These are phyloP conservation scores for Fusarium illudens DNA, from an alignment of 2,329 filamentous ascomycete genomes.

Conservation along the genomic window DNA sequence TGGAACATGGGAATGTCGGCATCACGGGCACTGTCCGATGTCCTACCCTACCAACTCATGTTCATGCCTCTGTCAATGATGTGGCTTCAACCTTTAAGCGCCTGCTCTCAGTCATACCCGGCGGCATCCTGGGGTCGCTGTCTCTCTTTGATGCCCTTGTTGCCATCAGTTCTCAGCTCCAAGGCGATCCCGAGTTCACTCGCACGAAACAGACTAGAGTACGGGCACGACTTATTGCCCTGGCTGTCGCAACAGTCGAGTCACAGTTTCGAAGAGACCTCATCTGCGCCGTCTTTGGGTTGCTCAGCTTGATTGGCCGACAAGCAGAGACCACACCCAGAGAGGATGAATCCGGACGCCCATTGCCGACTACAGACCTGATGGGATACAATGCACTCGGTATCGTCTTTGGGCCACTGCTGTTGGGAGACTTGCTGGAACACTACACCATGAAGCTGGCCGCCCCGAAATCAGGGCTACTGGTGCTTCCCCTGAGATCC, in stretches of 20 bases:
- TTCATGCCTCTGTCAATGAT: constrained; percentile 68
- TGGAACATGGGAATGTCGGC: constrained; percentile 56
- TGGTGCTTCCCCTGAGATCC: constrained; percentile 54
- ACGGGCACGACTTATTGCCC: constrained; percentile 70
- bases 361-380: constrained; percentile 63
- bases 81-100: constrained; percentile 74
- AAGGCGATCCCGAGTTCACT: constrained; percentile 60
- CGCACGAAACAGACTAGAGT: constrained; percentile 64
- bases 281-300: constrained; percentile 72
- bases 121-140: constrained; percentile 71
- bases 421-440: constrained; percentile 66
- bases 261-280: constrained; percentile 69
- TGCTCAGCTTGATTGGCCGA: constrained; percentile 68
- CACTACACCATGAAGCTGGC: constrained; percentile 59
- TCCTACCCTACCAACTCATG: constrained; percentile 67
- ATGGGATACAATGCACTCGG: constrained; percentile 72
- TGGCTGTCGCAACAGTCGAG: constrained; percentile 67
- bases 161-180: constrained; percentile 65
- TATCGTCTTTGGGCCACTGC: constrained; percentile 70
- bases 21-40: constrained; percentile 67
- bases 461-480: constrained; percentile 51
- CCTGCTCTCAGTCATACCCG: constrained; percentile 69
- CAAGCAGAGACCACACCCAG: constrained; percentile 62
- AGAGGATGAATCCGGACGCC: constrained; percentile 60
- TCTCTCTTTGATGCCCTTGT: constrained; percentile 69